Conservation (phyloP, 1,284 basidiomycete genomes). For the Pseudozyma sp. region DNA sequence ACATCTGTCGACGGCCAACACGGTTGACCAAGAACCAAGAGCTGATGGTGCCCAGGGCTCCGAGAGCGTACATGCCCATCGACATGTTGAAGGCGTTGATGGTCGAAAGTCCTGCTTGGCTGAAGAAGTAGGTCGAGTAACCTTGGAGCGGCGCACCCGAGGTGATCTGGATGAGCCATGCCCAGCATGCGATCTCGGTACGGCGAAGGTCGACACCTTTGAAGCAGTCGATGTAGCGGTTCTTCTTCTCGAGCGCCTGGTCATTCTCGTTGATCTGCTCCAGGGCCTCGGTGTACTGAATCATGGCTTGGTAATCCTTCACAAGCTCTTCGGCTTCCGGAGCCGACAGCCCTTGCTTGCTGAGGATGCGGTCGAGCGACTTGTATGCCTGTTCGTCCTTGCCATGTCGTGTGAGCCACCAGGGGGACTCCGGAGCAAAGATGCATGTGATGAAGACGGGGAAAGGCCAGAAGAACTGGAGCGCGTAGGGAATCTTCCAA, state of each 20-base stretch:
- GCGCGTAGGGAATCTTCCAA: conserved; percentile 69
- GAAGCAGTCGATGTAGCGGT: conserved; percentile 71
- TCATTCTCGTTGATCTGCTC: conserved; percentile 70
- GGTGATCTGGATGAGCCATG: conserved; percentile 68
- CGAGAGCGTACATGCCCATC: conserved; percentile 69
- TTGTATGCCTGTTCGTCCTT: conserved; percentile 71
- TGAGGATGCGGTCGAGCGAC: conserved; percentile 67
- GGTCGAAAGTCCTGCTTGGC: conserved; percentile 70
- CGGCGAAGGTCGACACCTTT: conserved; percentile 69
- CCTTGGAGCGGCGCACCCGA: conserved; percentile 65
- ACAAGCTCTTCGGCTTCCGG: conserved; percentile 70
- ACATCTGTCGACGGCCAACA: conserved; percentile 71
- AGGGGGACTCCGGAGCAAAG: conserved; percentile 69
- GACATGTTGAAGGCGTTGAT: conserved; percentile 69
- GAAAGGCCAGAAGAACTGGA: conserved; percentile 70
- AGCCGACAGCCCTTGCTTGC: conserved; percentile 54
- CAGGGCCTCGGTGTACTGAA: conserved; percentile 71
- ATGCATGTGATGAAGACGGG: conserved; percentile 63
- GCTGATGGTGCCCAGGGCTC: conserved; percentile 68
- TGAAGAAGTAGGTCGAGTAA: conserved; percentile 69
- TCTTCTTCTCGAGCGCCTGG: conserved; percentile 62
- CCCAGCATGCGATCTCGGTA: conserved; percentile 70
- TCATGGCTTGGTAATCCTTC: conserved; percentile 71
- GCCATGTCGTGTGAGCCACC: conserved; percentile 72
- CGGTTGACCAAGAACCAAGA: conserved; percentile 70